Evolutionary conservation across 495 filamentous ascomycete species (phyloP).

Genomic region (Penicillium pancosmium): DNA sequence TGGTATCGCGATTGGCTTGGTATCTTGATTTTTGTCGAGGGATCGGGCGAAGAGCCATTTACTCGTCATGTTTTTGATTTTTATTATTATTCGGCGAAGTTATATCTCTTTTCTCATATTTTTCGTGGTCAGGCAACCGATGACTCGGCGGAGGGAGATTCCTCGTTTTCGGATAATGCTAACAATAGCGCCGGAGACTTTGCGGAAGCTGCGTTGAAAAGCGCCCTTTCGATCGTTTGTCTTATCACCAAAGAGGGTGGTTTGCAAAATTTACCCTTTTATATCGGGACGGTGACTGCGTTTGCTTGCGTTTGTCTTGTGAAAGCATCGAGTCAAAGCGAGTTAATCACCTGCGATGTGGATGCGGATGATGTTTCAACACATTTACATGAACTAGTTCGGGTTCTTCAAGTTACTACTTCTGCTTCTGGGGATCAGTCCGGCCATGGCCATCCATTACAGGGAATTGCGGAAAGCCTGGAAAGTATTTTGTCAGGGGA

Average conservation of each 20-base stretch:
- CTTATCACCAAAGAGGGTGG: background rate
- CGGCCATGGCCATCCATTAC: background rate
- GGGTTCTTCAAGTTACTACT: background rate
- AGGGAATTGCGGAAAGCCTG: background rate
- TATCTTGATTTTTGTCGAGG: slow-evolving; percentile 4
- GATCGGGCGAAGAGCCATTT: slow-evolving; percentile 5
- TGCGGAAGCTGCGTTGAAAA: background rate
- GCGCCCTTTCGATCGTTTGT: background rate
- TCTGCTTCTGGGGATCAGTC: background rate
- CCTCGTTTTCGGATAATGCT: background rate
- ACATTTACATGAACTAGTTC: background rate
- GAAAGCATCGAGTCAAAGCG: background rate
- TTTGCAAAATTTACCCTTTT: background rate
- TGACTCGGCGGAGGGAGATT: background rate
- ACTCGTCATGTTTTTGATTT: slow-evolving; percentile 9
- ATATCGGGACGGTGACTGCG: background rate
- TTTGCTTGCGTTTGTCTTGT: slow-evolving; percentile 1
- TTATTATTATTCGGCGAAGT: slow-evolving; percentile 16
- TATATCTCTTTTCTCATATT: slow-evolving; percentile 21
- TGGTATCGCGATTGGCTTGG: slow-evolving; percentile 16
- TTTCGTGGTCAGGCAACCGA: slow-evolving; percentile 12
- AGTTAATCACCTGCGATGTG: background rate
- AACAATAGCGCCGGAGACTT: background rate
- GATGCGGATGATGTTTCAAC: background rate
- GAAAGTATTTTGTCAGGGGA: background rate